Percentiles rank a stretch among this genome's conserved stretches.
phyloP scores from a whole-genome alignment of 2,329 filamentous ascomycete species.

The Fusarium pseudonygamai region DNA sequence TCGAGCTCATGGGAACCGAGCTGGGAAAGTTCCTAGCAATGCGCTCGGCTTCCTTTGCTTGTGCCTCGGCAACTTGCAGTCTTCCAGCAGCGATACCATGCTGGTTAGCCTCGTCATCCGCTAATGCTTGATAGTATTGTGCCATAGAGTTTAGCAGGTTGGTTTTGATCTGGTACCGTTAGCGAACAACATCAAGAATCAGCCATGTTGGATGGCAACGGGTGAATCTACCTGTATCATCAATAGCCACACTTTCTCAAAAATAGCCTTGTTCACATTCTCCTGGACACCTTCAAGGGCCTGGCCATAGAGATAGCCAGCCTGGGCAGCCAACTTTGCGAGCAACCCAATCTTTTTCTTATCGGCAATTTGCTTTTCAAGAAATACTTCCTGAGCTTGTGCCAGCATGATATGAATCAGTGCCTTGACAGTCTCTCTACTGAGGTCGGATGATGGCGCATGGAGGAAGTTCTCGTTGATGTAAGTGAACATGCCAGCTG shows the following conservation, averaged over 20 bases:
- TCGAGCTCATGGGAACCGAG: slow-evolving; percentile 81
- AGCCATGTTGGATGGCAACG: neutral
- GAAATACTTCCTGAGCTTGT: slow-evolving; percentile 95
- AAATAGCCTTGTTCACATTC: slow-evolving; percentile 88
- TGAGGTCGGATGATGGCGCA: slow-evolving; percentile 94
- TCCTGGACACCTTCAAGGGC: slow-evolving; percentile 91
- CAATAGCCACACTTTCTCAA: slow-evolving; percentile 92
- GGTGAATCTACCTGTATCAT: slow-evolving; percentile 72
- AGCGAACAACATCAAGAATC: slow-evolving; percentile 4
- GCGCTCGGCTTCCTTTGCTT: slow-evolving; percentile 81
- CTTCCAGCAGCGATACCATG: slow-evolving; percentile 87
- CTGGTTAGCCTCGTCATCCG: slow-evolving; percentile 88
- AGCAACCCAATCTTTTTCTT: slow-evolving; percentile 91
- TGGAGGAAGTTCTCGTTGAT: slow-evolving; percentile 99
- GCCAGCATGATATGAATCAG: slow-evolving; percentile 93
- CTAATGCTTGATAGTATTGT: slow-evolving; percentile 91
- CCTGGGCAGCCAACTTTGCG: slow-evolving; percentile 92
- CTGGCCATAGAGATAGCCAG: slow-evolving; percentile 86
- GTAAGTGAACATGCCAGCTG: slow-evolving; percentile 99
- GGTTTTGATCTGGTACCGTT: slow-evolving; percentile 71
- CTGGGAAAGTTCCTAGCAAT: slow-evolving; percentile 82
- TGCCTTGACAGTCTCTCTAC: slow-evolving; percentile 93
- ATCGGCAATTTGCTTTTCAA: slow-evolving; percentile 94
- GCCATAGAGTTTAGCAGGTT: slow-evolving; percentile 85
- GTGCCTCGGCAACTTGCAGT: slow-evolving; percentile 80